Base-by-base conservation (phyloP, 352 stramenopile species). In the Thraustochytrium striatum region DNA sequence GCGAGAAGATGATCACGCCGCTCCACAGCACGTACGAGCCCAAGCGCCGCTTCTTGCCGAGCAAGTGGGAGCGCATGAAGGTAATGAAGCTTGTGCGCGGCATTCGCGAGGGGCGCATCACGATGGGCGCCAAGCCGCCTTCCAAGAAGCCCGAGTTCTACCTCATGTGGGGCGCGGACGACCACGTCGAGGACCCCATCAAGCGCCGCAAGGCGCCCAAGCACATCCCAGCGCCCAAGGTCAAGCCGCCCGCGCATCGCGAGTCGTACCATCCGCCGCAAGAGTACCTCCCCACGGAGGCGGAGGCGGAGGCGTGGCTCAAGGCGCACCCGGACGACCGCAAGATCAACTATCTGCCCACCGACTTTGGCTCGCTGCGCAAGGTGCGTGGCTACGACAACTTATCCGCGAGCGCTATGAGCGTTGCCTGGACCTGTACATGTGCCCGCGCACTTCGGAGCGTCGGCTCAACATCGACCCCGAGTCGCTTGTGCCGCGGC, bases 231-330 rank as follows among this genome's bases (percentile, higher is more conserved):
- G 95, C 97, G 28, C 96, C 97, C 0, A 99, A 99, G 86, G 92
- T 98, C 84, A 89, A 92, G 13, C 92, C 98, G 55, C 97, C 97
- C 0, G 95, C 94, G 58, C 96, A 99, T 85, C 95, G 95, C 41
- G 95, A 98, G 84, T 98, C 92, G 72, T 99, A 99, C 89, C 97
- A 98, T 83, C 97, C 97, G 38, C 97, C 97, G 0, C 91, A 97
- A 73, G 97, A 99, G 87, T 99, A 99, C 82, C 69, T 99, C 19
- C 95, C 97, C 57, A 97, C 89, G 5, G 91, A 97, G 79, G 92
- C 98, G 75, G 97, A 99, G 85, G 86, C 94, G 58, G 89, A 95
- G 57, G 89, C 96, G 78, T 99, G 95, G 95, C 91, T 89, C 87
- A 95, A 90, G 55, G 90, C 97, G 83, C 93, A 98, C 61, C 90